These are phyloP conservation scores for Butyriboletus loyo DNA, from an alignment of 768 basidiomycete genomes.

Conservation along the genomic window DNA sequence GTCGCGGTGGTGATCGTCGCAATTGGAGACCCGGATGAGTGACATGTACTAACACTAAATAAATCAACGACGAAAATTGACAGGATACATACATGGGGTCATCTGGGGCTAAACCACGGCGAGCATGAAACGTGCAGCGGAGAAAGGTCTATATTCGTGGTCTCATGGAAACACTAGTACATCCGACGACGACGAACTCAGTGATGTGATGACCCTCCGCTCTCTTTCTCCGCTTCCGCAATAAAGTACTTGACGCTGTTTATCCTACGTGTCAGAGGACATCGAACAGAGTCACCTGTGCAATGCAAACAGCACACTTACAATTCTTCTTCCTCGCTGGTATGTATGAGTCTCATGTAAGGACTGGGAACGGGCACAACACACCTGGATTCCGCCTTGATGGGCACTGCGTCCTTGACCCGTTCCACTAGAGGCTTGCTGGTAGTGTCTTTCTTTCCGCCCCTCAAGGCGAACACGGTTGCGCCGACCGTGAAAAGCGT, in stretches of 20 bases:
- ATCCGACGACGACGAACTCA: constrained; percentile 12
- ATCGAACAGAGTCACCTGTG: constrained; percentile 26
- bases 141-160: constrained; percentile 6
- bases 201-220: constrained; percentile 39
- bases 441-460: constrained; percentile 49
- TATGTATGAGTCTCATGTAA: constrained; percentile 5
- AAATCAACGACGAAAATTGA: neutral
- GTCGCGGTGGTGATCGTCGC: constrained; percentile 3
- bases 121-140: neutral
- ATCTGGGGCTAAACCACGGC: too few species aligned
- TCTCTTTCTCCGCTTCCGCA: constrained; percentile 78
- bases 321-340: constrained; percentile 84
- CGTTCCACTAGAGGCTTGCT: constrained; percentile 47
- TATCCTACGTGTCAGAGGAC: constrained; percentile 44
- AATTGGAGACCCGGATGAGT: neutral
- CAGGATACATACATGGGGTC: too few species aligned
- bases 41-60: neutral
- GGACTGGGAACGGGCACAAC: constrained; percentile 26
- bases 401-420: constrained; percentile 61
- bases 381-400: constrained; percentile 67
- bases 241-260: constrained; percentile 78
- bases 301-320: constrained; percentile 39
- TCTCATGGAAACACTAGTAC: constrained; percentile 4
- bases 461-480: constrained; percentile 51
- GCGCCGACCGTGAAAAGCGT: constrained; percentile 59